Conservation (phyloP, 306 rosid genomes). For the Malus asiatica region DNA sequence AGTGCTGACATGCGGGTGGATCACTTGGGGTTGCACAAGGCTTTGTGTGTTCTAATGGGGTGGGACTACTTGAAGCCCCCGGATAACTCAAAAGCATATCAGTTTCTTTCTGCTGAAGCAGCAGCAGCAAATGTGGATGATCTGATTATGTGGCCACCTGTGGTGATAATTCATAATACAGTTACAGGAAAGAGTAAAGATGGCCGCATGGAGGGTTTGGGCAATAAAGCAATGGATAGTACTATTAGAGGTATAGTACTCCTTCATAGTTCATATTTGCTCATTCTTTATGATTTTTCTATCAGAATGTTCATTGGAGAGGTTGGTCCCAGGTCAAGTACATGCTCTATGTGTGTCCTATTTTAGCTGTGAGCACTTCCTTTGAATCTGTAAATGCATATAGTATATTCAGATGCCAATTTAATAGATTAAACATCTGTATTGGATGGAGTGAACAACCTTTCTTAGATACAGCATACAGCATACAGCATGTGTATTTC, state of each 20-base stretch:
- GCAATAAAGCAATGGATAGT: constrained; percentile 96
- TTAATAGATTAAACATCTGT: background rate
- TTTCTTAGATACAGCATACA: background rate
- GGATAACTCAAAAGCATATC: constrained; percentile 82
- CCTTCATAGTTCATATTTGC: constrained; percentile 25
- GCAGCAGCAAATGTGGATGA: constrained; percentile 92
- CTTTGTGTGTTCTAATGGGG: constrained; percentile 93
- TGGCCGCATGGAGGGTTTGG: constrained; percentile 98
- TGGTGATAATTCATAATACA: constrained; percentile 92
- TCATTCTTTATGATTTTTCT: constrained; percentile 21
- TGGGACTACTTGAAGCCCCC: constrained; percentile 86
- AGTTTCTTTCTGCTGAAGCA: constrained; percentile 75
- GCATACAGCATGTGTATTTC: background rate
- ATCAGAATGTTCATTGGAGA: constrained; percentile 18
- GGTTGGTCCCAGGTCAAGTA: constrained; percentile 14
- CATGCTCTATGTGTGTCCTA: constrained; percentile 17
- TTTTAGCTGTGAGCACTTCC: background rate
- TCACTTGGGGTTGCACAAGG: constrained; percentile 96
- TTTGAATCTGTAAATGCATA: background rate
- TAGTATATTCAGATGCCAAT: background rate
- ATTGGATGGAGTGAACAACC: constrained; percentile 1
- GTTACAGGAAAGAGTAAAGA: constrained; percentile 82
- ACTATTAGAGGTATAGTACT: constrained; percentile 77
- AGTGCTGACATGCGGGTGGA: constrained; percentile 66
- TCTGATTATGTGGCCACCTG: constrained; percentile 96